phyloP scores from a whole-genome alignment of 1,284 basidiomycete genomes.

The Ganoderma boninense region DNA sequence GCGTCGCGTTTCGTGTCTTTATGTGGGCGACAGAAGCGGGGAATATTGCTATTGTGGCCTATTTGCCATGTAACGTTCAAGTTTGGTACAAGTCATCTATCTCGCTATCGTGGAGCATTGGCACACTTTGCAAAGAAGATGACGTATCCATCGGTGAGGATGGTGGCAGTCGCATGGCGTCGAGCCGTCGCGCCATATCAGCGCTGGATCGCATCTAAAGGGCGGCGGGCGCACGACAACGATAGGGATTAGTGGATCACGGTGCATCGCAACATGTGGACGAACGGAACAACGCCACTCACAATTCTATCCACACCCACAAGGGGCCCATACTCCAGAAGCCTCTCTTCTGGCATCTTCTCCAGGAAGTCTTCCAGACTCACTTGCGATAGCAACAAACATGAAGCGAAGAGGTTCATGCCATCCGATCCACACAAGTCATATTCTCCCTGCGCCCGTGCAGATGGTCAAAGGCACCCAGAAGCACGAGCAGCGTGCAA shows the following conservation, averaged over 20 bases:
- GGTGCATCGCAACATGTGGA: neutral
- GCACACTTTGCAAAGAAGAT: constrained; percentile 26
- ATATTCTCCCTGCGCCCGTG: constrained; percentile 57
- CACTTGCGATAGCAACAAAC: constrained; percentile 65
- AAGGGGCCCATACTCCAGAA: constrained; percentile 53
- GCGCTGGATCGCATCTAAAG: constrained; percentile 48
- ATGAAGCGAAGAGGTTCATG: constrained; percentile 74
- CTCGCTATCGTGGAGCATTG: constrained; percentile 24
- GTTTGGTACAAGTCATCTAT: neutral
- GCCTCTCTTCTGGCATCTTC: constrained; percentile 54
- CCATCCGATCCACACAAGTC: constrained; percentile 60
- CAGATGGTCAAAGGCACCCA: neutral
- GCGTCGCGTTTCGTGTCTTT: neutral
- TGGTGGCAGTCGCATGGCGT: constrained; percentile 42
- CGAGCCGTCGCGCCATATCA: constrained; percentile 47
- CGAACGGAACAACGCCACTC: constrained; percentile 40
- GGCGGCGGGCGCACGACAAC: neutral
- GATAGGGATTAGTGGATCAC: constrained; percentile 4
- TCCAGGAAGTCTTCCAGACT: constrained; percentile 63
- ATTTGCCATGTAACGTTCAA: neutral
- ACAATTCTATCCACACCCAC: constrained; percentile 66
- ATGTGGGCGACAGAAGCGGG: neutral
- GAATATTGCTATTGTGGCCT: neutral
- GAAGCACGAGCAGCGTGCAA: too few species aligned
- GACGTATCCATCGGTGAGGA: constrained; percentile 30